Evolutionary conservation across 805 yeast genomes (phyloP).

Genomic region (Hanseniaspora hatyaiensis): DNA sequence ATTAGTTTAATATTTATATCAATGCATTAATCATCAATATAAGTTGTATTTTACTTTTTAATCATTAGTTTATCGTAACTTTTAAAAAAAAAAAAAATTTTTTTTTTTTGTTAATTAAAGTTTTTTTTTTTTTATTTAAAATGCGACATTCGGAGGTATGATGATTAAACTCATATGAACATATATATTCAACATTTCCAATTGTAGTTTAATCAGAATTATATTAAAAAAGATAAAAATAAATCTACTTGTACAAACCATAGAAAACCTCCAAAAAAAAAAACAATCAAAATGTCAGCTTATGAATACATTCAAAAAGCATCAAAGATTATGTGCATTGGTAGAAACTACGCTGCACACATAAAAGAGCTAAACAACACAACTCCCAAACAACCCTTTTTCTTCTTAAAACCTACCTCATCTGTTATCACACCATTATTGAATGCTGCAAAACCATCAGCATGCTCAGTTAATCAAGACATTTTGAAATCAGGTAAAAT

Average conservation of each 20-base stretch:
- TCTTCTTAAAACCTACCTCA: conserved; percentile 81
- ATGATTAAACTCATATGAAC: neutral
- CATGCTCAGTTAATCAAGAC: conserved; percentile 13
- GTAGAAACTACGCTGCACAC: conserved; percentile 95
- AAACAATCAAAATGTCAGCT: conserved; percentile 30
- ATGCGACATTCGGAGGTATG: neutral
- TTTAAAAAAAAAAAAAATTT: too few relatives aligned
- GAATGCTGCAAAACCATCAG: neutral
- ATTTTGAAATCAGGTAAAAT: neutral
- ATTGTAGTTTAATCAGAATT: too few relatives aligned
- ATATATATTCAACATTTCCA: neutral
- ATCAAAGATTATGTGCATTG: conserved; percentile 81
- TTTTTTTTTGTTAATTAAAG: too few relatives aligned
- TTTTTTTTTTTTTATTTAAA: neutral
- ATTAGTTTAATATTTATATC: too few relatives aligned
- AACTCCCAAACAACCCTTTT: conserved; percentile 78
- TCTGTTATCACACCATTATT: conserved; percentile 51
- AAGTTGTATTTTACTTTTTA: neutral
- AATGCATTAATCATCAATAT: too few relatives aligned
- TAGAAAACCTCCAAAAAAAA: neutral
- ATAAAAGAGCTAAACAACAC: conserved; percentile 77
- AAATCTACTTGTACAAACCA: too few relatives aligned
- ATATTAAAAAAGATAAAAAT: too few relatives aligned
- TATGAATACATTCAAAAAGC: conserved; percentile 48
- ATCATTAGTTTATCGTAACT: neutral